phyloP scores from a whole-genome alignment of 2,329 filamentous ascomycete species.

The Pseudocercospora musae region DNA sequence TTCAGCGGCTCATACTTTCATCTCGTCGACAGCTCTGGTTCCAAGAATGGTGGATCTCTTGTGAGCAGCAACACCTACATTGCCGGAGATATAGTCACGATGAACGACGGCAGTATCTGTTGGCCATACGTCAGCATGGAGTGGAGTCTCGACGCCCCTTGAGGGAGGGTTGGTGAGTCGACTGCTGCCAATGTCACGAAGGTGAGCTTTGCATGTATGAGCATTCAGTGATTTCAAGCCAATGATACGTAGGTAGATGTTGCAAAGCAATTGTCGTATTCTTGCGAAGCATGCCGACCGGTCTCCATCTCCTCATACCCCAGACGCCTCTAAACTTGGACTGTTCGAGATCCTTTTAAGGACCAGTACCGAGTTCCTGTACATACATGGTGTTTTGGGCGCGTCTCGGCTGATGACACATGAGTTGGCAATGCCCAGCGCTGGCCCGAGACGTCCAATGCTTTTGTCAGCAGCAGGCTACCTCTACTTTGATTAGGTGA shows the following conservation, averaged over 20 bases:
- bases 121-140: slow-evolving; percentile 60
- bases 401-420: background rate
- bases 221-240: slow-evolving; percentile 24
- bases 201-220: slow-evolving; percentile 56
- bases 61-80: slow-evolving; percentile 55
- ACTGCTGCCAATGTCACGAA: slow-evolving; percentile 31
- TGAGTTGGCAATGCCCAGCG: background rate
- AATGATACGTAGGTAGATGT: no score
- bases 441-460: background rate
- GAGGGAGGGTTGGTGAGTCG: slow-evolving; percentile 19
- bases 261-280: background rate
- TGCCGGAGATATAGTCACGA: slow-evolving; percentile 61
- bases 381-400: background rate
- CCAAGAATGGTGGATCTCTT: slow-evolving; percentile 51
- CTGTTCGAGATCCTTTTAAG: background rate
- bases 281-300: background rate
- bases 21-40: slow-evolving; percentile 51
- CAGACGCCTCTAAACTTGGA: background rate
- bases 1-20: slow-evolving; percentile 61
- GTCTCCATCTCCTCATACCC: background rate
- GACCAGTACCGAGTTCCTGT: background rate
- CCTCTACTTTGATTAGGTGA: background rate
- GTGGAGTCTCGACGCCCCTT: slow-evolving; percentile 46
- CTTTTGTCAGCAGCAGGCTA: background rate
- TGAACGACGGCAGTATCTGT: slow-evolving; percentile 57